Evolutionary conservation across 371 early-diverging fungal genomes (phyloP).

Genomic region (Rozella allomycis): DNA sequence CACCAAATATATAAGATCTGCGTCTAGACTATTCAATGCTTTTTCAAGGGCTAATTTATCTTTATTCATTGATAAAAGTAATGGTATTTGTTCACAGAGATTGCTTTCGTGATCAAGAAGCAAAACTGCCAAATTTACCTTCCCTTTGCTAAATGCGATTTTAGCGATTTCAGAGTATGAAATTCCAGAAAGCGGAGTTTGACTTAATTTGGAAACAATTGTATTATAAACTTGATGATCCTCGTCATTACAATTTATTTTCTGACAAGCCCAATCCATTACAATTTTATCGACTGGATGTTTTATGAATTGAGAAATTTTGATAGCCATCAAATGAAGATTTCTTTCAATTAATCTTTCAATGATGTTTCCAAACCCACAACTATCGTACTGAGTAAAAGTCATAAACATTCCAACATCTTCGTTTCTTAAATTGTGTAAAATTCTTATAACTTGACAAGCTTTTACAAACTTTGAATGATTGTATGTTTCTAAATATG

Average conservation of each 20-base stretch:
- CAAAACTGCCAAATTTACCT: no score
- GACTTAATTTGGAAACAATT: slow-evolving; percentile 49
- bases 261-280: slow-evolving; percentile 87
- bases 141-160: not conserved
- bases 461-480: slow-evolving; percentile 64
- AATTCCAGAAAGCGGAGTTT: slow-evolving; percentile 29
- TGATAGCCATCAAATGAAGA: slow-evolving; percentile 59
- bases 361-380: not conserved
- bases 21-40: slow-evolving; percentile 80
- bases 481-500: slow-evolving; percentile 60
- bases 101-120: slow-evolving; percentile 81
- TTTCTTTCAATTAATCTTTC: slow-evolving; percentile 58
- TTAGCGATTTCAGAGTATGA: slow-evolving; percentile 81
- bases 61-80: slow-evolving; percentile 74
- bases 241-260: slow-evolving; percentile 53
- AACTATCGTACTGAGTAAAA: slow-evolving; percentile 43
- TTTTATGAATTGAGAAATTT: slow-evolving; percentile 57
- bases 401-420: slow-evolving; percentile 76
- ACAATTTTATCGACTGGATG: slow-evolving; percentile 54
- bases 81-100: slow-evolving; percentile 76
- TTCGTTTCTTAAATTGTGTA: slow-evolving; percentile 62
- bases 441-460: slow-evolving; percentile 57
- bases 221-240: slow-evolving; percentile 57
- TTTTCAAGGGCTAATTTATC: slow-evolving; percentile 65
- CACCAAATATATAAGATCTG: slow-evolving; percentile 79